Conservation (phyloP, 2,329 filamentous ascomycete genomes). For the Tolypocladium tundrense region DNA sequence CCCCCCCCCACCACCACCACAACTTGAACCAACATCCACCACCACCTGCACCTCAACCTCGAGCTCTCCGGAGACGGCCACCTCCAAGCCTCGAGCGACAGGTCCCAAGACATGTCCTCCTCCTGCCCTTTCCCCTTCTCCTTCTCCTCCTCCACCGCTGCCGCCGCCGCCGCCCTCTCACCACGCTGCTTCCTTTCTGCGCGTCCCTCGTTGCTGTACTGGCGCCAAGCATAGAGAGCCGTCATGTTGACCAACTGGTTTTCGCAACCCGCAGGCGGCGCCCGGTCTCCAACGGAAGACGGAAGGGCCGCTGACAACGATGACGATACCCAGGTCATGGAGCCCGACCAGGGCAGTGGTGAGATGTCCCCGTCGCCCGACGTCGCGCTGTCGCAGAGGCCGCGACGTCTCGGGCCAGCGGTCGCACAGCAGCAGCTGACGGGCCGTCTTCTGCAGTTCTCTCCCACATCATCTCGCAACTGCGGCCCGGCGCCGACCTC, state of each 20-base stretch:
- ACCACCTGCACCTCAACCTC: background rate
- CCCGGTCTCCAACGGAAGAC: constrained; percentile 49
- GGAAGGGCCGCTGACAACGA: constrained; percentile 28
- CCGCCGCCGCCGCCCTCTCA: background rate
- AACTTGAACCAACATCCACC: background rate
- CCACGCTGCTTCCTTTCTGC: constrained; percentile 6
- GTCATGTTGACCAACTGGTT: constrained; percentile 34
- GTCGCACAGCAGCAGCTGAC: background rate
- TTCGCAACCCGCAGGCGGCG: constrained; percentile 31
- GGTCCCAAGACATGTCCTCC: background rate
- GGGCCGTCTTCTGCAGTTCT: constrained; percentile 51
- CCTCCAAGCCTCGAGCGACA: background rate
- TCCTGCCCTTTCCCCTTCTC: background rate
- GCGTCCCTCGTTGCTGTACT: constrained; percentile 5
- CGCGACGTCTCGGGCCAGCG: constrained; percentile 1
- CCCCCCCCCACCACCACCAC: background rate
- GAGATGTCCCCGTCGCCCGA: constrained; percentile 21
- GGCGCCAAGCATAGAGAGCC: constrained; percentile 1
- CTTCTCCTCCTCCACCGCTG: background rate
- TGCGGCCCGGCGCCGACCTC: constrained; percentile 88
- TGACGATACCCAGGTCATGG: constrained; percentile 74
- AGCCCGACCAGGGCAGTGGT: constrained; percentile 93
- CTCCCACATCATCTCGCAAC: constrained; percentile 92
- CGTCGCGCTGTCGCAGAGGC: constrained; percentile 4
- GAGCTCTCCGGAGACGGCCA: background rate